Conservation (phyloP, 2,329 filamentous ascomycete genomes). For the Claviceps humidiphila region DNA sequence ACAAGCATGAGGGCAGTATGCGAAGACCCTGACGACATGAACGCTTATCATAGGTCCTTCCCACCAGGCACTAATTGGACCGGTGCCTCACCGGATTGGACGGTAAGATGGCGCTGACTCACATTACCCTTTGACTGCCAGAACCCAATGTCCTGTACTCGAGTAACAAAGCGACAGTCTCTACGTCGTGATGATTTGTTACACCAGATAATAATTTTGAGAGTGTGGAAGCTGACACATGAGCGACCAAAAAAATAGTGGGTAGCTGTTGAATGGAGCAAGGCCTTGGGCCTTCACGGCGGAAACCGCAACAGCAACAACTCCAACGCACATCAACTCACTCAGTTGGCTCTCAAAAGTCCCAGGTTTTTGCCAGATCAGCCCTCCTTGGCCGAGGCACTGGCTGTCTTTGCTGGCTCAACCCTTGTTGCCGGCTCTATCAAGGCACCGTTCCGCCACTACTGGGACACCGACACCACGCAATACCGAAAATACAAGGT, state of each 20-base stretch:
- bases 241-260: slow-evolving; percentile 17
- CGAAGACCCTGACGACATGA: slow-evolving; percentile 36
- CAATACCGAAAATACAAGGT: slow-evolving; percentile 24
- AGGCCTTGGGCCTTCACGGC: slow-evolving; percentile 40
- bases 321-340: slow-evolving; percentile 42
- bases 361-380: slow-evolving; percentile 32
- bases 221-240: background rate
- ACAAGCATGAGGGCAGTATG: slow-evolving; percentile 49
- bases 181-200: background rate
- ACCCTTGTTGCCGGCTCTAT: slow-evolving; percentile 49
- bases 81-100: slow-evolving; percentile 34
- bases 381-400: slow-evolving; percentile 59
- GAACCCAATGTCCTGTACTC: no score
- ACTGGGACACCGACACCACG: slow-evolving; percentile 27
- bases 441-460: slow-evolving; percentile 46
- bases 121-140: background rate
- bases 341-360: slow-evolving; percentile 34
- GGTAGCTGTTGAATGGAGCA: slow-evolving; percentile 39
- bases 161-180: background rate
- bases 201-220: background rate
- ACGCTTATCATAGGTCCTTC: slow-evolving; percentile 40
- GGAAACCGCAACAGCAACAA: slow-evolving; percentile 43
- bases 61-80: slow-evolving; percentile 18
- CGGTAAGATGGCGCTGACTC: slow-evolving; percentile 11
- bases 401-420: slow-evolving; percentile 56